Conservation (phyloP, 805 yeast genomes). For the Candida fluviatilis region DNA sequence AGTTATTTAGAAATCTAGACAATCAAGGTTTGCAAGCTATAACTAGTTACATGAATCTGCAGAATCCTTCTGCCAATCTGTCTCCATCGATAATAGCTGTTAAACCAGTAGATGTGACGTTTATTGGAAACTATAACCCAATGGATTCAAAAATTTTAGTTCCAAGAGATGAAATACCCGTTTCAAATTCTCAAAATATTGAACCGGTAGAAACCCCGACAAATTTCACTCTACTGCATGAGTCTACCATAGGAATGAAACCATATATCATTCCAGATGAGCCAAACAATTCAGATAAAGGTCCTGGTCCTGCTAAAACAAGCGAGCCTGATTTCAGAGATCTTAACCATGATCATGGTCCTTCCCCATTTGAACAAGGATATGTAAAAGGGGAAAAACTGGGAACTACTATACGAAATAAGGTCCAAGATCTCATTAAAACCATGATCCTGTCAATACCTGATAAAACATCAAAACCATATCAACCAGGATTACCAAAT, state of each 20-base stretch:
- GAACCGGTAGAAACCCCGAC: background rate
- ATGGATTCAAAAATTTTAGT: background rate
- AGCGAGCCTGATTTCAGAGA: slow-evolving; percentile 6
- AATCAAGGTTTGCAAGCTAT: slow-evolving; percentile 33
- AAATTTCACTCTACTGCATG: background rate
- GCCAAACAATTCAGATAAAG: no score
- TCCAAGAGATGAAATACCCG: background rate
- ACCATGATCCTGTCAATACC: slow-evolving; percentile 6
- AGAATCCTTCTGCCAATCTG: background rate
- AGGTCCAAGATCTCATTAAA: slow-evolving; percentile 11
- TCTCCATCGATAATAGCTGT: slow-evolving; percentile 2
- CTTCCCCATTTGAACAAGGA: slow-evolving; percentile 32
- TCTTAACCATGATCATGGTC: slow-evolving; percentile 18
- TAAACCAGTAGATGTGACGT: slow-evolving; percentile 27
- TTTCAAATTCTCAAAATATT: background rate
- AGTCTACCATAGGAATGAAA: slow-evolving; percentile 15
- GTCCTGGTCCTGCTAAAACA: no score
- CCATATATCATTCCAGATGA: slow-evolving; percentile 9
- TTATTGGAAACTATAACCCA: slow-evolving; percentile 13
- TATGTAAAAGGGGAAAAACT: slow-evolving; percentile 29
- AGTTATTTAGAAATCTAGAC: slow-evolving; percentile 37
- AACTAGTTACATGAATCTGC: background rate
- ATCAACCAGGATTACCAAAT: slow-evolving; percentile 1
- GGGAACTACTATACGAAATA: slow-evolving; percentile 18
- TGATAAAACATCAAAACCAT: background rate